A percentile compares a stretch with the other conserved stretches of the same genome.
phyloP scores from a whole-genome alignment of 2,329 filamentous ascomycete genomes.

The Arthrocladium fulminans region DNA sequence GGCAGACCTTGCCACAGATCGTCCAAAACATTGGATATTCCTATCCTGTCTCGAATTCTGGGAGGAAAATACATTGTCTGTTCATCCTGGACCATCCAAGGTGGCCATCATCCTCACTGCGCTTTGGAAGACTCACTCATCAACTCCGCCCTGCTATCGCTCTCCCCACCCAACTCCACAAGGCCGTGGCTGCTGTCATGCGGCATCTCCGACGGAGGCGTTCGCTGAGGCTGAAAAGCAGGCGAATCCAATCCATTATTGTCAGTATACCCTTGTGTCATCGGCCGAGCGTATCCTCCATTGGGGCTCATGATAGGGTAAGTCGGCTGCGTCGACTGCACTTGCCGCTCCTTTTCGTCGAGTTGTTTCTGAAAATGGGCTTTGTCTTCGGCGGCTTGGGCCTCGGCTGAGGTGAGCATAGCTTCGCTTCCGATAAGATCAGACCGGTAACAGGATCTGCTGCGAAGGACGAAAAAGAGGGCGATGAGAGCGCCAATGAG shows the following conservation, averaged over 20 bases:
- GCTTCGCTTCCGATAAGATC: conserved; percentile 6
- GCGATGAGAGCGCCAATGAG: conserved; percentile 7
- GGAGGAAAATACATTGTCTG: too few relatives aligned
- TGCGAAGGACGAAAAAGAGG: conserved; percentile 6
- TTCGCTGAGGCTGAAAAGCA: neutral
- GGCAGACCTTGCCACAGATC: too few relatives aligned
- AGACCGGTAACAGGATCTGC: neutral
- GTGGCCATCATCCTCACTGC: too few relatives aligned
- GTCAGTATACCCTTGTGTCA: neutral
- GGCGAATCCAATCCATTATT: neutral
- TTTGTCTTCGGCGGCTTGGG: conserved; percentile 10
- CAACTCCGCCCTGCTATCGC: neutral
- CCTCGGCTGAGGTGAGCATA: neutral
- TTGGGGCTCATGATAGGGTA: neutral
- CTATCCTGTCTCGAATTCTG: too few relatives aligned
- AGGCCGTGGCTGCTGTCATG: neutral
- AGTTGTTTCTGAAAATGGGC: conserved; percentile 12
- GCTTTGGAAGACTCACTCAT: neutral
- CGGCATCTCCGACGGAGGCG: neutral
- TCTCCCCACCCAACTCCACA: neutral
- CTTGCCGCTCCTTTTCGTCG: conserved; percentile 2
- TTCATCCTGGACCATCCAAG: too few relatives aligned
- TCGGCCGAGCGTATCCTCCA: neutral
- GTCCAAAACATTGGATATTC: too few relatives aligned
- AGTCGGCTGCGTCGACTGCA: neutral